A percentile compares a stretch with the other conserved stretches of the same genome.
Conservation (phyloP, 805 yeast species). For the Yarrowia alimentaria region DNA sequence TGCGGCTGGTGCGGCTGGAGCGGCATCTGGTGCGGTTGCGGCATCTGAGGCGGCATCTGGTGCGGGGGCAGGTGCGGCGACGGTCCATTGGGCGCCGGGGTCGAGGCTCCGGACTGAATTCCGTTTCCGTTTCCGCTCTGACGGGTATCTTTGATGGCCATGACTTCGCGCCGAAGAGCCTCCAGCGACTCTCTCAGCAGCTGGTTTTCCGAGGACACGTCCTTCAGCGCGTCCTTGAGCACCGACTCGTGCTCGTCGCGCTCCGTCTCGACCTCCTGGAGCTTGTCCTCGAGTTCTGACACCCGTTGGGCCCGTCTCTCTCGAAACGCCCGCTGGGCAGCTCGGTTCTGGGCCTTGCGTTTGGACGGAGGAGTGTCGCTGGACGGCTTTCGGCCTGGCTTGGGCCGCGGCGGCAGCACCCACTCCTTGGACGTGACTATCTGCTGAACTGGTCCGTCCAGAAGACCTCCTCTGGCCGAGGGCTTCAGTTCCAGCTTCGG, state of each 20-base stretch:
- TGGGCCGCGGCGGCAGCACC: slow-evolving; percentile 84
- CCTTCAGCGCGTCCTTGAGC: slow-evolving; percentile 31
- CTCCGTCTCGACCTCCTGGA: slow-evolving; percentile 65
- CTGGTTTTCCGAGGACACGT: slow-evolving; percentile 41
- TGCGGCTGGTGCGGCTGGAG: slow-evolving; percentile 2
- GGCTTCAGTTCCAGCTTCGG: slow-evolving; percentile 24
- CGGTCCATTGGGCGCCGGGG: background rate
- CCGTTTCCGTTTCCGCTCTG: background rate
- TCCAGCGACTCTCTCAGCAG: slow-evolving; percentile 38
- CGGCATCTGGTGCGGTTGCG: no score
- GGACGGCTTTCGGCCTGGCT: slow-evolving; percentile 58
- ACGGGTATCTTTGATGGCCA: slow-evolving; percentile 21
- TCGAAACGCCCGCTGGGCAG: slow-evolving; percentile 90
- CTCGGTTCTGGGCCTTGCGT: slow-evolving; percentile 86
- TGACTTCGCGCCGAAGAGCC: slow-evolving; percentile 33
- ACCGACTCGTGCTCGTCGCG: slow-evolving; percentile 51
- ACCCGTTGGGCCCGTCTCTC: slow-evolving; percentile 83
- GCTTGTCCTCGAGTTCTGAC: slow-evolving; percentile 69
- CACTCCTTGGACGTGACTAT: slow-evolving; percentile 66
- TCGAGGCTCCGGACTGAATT: background rate
- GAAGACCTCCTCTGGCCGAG: slow-evolving; percentile 19
- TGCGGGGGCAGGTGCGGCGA: background rate
- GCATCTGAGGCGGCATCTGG: no score
- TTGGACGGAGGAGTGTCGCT: slow-evolving; percentile 80
- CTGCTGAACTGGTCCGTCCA: slow-evolving; percentile 29